phyloP scores from a whole-genome alignment of 129 eudicot species.

The Erigeron canadensis region DNA sequence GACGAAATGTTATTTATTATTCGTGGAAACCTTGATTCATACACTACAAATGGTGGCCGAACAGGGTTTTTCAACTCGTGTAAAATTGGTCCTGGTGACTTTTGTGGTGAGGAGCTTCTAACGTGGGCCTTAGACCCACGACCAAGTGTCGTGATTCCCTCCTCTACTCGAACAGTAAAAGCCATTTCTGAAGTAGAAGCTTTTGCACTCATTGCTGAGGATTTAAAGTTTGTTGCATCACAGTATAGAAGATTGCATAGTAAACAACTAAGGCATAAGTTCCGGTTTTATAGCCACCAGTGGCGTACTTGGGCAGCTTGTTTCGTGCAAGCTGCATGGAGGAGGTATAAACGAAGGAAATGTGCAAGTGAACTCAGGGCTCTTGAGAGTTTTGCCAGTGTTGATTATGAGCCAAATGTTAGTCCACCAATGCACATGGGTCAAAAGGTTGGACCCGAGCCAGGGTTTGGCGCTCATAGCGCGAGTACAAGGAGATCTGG shows the following conservation, averaged over 20 bases:
- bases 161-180: constrained; percentile 85
- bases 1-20: constrained; percentile 84
- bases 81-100: constrained; percentile 83
- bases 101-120: constrained; percentile 89
- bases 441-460: constrained; percentile 29
- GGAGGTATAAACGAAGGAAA: constrained; percentile 59
- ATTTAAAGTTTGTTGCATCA: constrained; percentile 78
- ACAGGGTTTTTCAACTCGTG: constrained; percentile 93
- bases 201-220: constrained; percentile 78
- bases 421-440: constrained; percentile 10
- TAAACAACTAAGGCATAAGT: constrained; percentile 78
- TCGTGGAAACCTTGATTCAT: constrained; percentile 86
- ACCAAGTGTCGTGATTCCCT: constrained; percentile 66
- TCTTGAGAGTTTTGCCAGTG: constrained; percentile 39
- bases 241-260: constrained; percentile 81
- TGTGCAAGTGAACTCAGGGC: constrained; percentile 47
- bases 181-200: constrained; percentile 93
- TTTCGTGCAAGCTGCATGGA: constrained; percentile 86
- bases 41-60: constrained; percentile 93
- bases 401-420: constrained; percentile 25
- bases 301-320: constrained; percentile 98
- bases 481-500: constrained; percentile 48
- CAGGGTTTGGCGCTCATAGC: constrained; percentile 50
- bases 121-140: constrained; percentile 97
- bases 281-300: constrained; percentile 85